A percentile compares a stretch with the other conserved stretches of the same genome.
These are phyloP conservation scores for Annulohypoxylon maeteangense DNA, from an alignment of 495 filamentous ascomycete genomes.

Conservation along the genomic window DNA sequence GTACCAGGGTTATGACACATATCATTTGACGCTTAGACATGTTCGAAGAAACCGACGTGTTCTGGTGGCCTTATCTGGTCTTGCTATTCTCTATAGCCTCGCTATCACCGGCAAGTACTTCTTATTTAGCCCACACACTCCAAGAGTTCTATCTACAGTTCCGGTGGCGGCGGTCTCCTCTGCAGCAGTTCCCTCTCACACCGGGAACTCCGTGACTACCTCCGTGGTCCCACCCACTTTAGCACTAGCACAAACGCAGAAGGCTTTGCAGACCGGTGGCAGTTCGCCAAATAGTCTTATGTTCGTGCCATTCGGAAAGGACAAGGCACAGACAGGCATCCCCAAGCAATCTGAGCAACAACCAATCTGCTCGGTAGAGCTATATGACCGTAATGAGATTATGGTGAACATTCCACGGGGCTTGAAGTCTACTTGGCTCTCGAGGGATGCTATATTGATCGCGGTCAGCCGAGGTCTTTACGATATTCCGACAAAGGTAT, in stretches of 20 bases:
- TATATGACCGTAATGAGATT: slow-evolving; percentile 52
- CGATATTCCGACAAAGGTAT: slow-evolving; percentile 54
- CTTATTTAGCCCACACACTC: slow-evolving; percentile 27
- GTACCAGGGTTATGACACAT: background rate
- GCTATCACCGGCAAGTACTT: slow-evolving; percentile 35
- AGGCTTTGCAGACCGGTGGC: slow-evolving; percentile 36
- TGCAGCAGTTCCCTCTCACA: slow-evolving; percentile 24
- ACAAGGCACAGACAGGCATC: slow-evolving; percentile 45
- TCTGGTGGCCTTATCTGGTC: slow-evolving; percentile 35
- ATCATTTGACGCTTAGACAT: slow-evolving; percentile 23
- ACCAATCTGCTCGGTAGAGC: slow-evolving; percentile 52
- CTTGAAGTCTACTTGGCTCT: slow-evolving; percentile 54
- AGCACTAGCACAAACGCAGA: slow-evolving; percentile 31
- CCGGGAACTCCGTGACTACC: slow-evolving; percentile 14
- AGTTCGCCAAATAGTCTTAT: slow-evolving; percentile 43
- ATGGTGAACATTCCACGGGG: slow-evolving; percentile 51
- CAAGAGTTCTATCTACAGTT: slow-evolving; percentile 44
- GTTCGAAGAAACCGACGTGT: slow-evolving; percentile 29
- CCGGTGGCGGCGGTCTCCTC: slow-evolving; percentile 46
- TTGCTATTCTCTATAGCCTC: slow-evolving; percentile 38
- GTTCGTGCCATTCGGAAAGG: slow-evolving; percentile 46
- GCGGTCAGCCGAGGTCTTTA: slow-evolving; percentile 55
- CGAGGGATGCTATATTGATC: slow-evolving; percentile 56
- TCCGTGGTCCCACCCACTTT: slow-evolving; percentile 16
- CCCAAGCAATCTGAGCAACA: slow-evolving; percentile 38